phyloP scores from a whole-genome alignment of 495 filamentous ascomycete species.

The Podospora pseudopauciseta region DNA sequence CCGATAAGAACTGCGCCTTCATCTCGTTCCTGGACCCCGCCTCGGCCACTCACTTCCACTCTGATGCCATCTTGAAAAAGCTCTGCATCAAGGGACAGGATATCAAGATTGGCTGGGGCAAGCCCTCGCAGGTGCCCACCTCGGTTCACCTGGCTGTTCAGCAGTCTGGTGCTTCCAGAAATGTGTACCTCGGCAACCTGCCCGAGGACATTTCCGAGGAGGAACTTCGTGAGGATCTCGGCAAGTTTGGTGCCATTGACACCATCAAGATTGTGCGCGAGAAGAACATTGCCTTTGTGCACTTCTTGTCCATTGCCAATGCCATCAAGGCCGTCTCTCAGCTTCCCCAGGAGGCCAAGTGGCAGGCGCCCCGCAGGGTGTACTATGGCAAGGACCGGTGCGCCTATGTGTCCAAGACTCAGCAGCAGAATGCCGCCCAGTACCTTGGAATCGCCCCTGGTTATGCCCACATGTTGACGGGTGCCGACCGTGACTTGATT shows the following conservation, averaged over 20 bases:
- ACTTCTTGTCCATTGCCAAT: constrained; percentile 95
- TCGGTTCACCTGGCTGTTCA: constrained; percentile 95
- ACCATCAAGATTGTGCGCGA: constrained; percentile 97
- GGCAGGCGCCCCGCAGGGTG: constrained; percentile 90
- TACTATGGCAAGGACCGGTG: constrained; percentile 99
- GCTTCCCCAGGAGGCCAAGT: constrained; percentile 92
- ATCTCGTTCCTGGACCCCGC: constrained; percentile 97
- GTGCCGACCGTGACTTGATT: constrained; percentile 91
- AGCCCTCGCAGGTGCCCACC: constrained; percentile 95
- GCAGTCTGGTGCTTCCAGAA: constrained; percentile 95
- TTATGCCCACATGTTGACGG: constrained; percentile 92
- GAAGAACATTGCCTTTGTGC: constrained; percentile 97
- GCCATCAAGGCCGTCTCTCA: constrained; percentile 99
- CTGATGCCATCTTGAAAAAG: constrained; percentile 98
- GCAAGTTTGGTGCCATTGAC: constrained; percentile 94
- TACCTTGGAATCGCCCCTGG: constrained; percentile 98
- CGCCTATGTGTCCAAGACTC: constrained; percentile 98
- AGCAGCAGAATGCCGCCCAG: constrained; percentile 98
- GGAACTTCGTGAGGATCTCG: constrained; percentile 88
- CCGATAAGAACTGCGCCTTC: constrained; percentile 99
- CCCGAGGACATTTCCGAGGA: constrained; percentile 87
- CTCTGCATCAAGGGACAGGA: constrained; percentile 96
- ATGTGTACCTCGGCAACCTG: constrained; percentile 94
- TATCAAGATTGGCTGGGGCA: constrained; percentile 99
- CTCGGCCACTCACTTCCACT: constrained; percentile 98